Evolutionary conservation across 1,139 yeast species (phyloP).

Genomic region (Blastobotrys persicus): DNA sequence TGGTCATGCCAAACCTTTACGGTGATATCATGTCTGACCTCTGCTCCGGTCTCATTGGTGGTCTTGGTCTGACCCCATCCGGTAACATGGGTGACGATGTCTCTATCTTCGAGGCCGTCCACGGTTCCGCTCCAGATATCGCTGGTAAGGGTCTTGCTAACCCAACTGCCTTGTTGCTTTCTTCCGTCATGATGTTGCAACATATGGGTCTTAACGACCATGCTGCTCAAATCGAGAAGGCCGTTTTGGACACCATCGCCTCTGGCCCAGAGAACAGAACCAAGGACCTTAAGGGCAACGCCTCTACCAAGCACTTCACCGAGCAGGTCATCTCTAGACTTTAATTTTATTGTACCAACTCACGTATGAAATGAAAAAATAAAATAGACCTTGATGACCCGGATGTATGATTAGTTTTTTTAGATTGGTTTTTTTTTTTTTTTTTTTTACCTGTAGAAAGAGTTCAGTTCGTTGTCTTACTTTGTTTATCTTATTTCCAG

Average conservation of each 20-base stretch:
- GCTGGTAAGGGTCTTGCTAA: conserved; percentile 98
- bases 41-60: conserved; percentile 96
- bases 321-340: conserved; percentile 67
- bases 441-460: too few species aligned
- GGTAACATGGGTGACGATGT: conserved; percentile 99
- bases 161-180: conserved; percentile 94
- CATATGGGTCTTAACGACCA: conserved; percentile 85
- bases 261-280: conserved; percentile 94
- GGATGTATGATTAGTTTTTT: too few species aligned
- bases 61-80: conserved; percentile 96
- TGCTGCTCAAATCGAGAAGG: conserved; percentile 82
- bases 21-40: conserved; percentile 97
- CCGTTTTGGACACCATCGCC: conserved; percentile 90
- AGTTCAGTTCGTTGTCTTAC: too few species aligned
- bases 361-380: not conserved
- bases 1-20: conserved; percentile 99
- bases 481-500: too few species aligned
- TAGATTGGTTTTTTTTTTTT: too few species aligned
- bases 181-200: conserved; percentile 98
- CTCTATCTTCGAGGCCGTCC: conserved; percentile 97
- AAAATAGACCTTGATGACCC: not conserved
- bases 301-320: conserved; percentile 85
- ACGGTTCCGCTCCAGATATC: conserved; percentile 98
- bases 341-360: conserved; percentile 13
- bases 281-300: conserved; percentile 92